Base-by-base conservation (phyloP, 2,329 filamentous ascomycete species). In the Colletotrichum liaoningense region DNA sequence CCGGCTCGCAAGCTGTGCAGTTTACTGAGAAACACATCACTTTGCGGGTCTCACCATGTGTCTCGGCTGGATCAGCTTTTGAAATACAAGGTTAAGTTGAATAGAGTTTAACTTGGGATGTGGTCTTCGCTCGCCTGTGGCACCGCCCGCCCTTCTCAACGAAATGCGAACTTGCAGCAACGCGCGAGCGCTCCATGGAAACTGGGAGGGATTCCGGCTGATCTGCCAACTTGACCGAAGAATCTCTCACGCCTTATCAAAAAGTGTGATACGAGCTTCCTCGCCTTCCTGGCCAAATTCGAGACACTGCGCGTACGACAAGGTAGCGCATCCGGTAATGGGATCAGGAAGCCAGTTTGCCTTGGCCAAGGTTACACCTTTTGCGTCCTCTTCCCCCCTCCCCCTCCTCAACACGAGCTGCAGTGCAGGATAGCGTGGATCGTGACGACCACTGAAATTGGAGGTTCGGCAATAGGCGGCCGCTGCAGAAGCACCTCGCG, bases 381-480 rank as follows among this genome's bases (percentile, higher is more conserved):
- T 56, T 42, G 46, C 8, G 22, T 33, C n/a, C 24, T 35, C 26
- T 49, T n/a, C 19, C 42, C 42, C 42, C 19, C 42, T 19, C 9
- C 42, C 7, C 16, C 42, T n/a, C 26, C 35, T 26, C 46, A 42
- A 73, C 56, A 73, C 60, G 70, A 70, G 67, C 33, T 70, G 54
- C 55, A 30, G 52, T 73, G 60, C 54, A 73, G 33, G 22, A 42
- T 33, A 28, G 55, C 22, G 42, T 49, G 59, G 58, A 19, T 12
- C 33, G 9, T 19, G 26, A n/a, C 24, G 33, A 42, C 42, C 60
- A 70, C 60, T 59, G 46, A 57, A 28, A 28, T 54, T 46, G 3
- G 30, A 33, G 30, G 24, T 35, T 49, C 14, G 42, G 24, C 55
- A 42, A 38, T 16, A 46, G 35, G 59, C 46, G 59, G 59, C 59